Evolutionary conservation across 208 protist species (phyloP), one percentile per base, ranked within the genome.

Genomic region (Leishmania amazonensis): DNA sequence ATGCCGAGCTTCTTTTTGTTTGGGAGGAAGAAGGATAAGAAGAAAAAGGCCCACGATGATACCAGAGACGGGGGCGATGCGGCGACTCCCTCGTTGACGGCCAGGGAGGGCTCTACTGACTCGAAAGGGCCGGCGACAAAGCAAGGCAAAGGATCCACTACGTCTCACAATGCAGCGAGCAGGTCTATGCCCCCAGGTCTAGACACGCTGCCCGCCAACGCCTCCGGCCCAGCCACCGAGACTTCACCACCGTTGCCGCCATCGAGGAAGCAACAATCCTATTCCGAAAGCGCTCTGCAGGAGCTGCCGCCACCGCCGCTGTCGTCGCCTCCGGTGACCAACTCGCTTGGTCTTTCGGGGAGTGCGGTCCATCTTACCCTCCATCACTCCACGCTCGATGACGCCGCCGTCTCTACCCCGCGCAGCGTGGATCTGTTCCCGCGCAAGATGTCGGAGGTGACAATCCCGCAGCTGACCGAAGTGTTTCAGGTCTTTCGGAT

Each of bases 1-100:
- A 86, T 87, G 81, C 74, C 78, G 76, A 74, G 76, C 57, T 89
- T 93, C 74, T 88, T 81, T 75, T 40, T 85, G 31, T 85, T 91
- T 58, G 80, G 83, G 5, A 83, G 86, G 78, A 81, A 85, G 73
- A 89, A 88, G 85, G 81, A 89, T 57, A 88, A 91, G 84, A 89
- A 86, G 45, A 80, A 85, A 31, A 88, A 86, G 53, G 49, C 35
- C 38, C 38, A 31, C 40, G 75, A 68, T 6, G 31, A 9, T 13
- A 21, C 11, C 21, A 47, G 21, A 24, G 40, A 79, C 31, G 75
- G 80, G 35, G 75, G 81, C 28, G 53, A 38, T 11, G 76, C 68
- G 3, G 77, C 62, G 24, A 40, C 45, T 1, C 51, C 62, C 57
- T 40, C 76, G 8, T 71, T 75, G 51, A 28, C 65, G 11, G 42